A percentile compares a stretch with the other conserved stretches of the same genome.
These are phyloP conservation scores for Pythium periplocum DNA, from an alignment of 352 stramenopile species.

Conservation along the genomic window DNA sequence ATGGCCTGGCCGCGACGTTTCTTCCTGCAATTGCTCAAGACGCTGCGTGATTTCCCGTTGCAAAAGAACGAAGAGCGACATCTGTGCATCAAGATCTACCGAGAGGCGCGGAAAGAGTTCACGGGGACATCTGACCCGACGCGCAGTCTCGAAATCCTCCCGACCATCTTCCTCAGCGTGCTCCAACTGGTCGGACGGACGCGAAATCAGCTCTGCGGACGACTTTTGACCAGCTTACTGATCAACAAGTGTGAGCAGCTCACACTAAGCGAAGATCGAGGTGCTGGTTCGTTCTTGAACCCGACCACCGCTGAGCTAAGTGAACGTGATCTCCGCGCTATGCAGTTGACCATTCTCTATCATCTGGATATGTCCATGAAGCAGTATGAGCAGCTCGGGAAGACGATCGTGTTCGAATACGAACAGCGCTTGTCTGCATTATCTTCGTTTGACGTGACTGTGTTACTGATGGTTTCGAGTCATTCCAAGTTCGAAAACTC, in stretches of 20 bases:
- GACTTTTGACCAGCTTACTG: conserved; percentile 30
- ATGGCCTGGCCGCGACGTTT: conserved; percentile 37
- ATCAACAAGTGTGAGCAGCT: conserved; percentile 28
- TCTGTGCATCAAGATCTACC: conserved; percentile 39
- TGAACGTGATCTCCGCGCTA: conserved; percentile 21
- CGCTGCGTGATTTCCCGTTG: conserved; percentile 33
- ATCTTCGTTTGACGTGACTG: conserved; percentile 33
- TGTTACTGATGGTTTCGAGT: conserved; percentile 36
- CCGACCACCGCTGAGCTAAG: conserved; percentile 2
- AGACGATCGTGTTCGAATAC: conserved; percentile 33
- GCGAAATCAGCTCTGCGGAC: conserved; percentile 25
- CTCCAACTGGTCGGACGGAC: conserved; percentile 29
- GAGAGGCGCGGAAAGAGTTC: conserved; percentile 27
- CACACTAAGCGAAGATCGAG: neutral
- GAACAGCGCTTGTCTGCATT: conserved; percentile 24
- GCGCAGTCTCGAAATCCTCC: conserved; percentile 25
- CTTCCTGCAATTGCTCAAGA: conserved; percentile 48
- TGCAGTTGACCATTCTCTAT: conserved; percentile 53
- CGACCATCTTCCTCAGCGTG: conserved; percentile 36
- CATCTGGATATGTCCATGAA: conserved; percentile 44
- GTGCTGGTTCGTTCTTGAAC: neutral
- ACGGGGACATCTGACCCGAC: conserved; percentile 11
- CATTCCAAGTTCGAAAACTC: conserved; percentile 25
- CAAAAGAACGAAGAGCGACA: conserved; percentile 23
- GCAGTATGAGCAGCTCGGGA: conserved; percentile 32